Conservation (phyloP, 2,329 filamentous ascomycete genomes). For the Clarireedia monteithiana region DNA sequence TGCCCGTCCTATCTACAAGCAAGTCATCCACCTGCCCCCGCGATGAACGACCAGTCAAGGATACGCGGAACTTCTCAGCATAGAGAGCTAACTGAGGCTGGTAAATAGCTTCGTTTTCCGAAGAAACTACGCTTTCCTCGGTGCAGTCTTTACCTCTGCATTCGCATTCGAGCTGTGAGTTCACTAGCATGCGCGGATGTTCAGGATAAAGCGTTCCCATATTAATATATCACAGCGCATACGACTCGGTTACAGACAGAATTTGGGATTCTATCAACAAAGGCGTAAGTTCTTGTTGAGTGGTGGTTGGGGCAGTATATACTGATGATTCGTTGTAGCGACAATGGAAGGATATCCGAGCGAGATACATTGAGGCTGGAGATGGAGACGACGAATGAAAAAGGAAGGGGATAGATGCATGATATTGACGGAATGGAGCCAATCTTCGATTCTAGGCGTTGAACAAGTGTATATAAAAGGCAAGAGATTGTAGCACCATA, state of each 20-base stretch:
- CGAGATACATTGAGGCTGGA: constrained; percentile 68
- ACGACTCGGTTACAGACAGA: constrained; percentile 73
- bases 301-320: constrained; percentile 11
- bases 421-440: background rate
- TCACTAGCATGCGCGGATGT: background rate
- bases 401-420: background rate
- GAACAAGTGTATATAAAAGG: constrained; percentile 28
- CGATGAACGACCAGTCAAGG: background rate
- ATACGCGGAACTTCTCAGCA: background rate
- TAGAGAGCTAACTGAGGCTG: constrained; percentile 12
- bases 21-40: constrained; percentile 20
- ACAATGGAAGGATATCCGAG: constrained; percentile 99
- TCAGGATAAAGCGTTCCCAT: background rate
- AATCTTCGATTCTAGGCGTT: constrained; percentile 3
- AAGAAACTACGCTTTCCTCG: constrained; percentile 82
- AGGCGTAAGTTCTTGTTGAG: constrained; percentile 60
- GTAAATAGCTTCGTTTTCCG: constrained; percentile 67
- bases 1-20: constrained; percentile 27
- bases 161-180: constrained; percentile 93
- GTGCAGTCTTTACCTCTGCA: constrained; percentile 74
- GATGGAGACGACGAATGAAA: constrained; percentile 49
- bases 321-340: constrained; percentile 52
- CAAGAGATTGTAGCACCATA: constrained; percentile 17
- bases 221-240: constrained; percentile 50
- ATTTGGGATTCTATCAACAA: constrained; percentile 88